Evolutionary conservation across 2,329 filamentous ascomycete genomes (phyloP).

Genomic region (Alternaria rosae): DNA sequence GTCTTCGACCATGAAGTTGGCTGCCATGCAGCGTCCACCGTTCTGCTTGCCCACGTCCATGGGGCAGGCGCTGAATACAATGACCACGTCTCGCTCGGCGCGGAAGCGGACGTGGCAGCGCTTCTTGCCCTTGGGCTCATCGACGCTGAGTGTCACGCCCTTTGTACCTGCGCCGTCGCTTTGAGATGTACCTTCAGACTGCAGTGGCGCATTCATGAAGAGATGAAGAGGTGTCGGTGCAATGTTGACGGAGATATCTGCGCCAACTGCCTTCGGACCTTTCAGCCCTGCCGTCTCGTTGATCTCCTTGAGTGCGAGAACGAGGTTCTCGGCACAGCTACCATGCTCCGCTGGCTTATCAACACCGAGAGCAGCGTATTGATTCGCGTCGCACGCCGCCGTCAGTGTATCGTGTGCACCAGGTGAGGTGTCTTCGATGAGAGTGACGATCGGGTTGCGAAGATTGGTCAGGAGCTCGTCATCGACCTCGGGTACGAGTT

Average conservation of each 20-base stretch:
- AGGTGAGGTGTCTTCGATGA: slow-evolving; percentile 55
- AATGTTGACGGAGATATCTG: slow-evolving; percentile 58
- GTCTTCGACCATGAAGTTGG: slow-evolving; percentile 50
- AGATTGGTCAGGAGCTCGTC: slow-evolving; percentile 56
- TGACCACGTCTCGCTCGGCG: slow-evolving; percentile 47
- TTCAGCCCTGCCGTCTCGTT: slow-evolving; percentile 57
- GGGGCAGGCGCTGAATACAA: slow-evolving; percentile 50
- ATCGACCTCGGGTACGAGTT: slow-evolving; percentile 52
- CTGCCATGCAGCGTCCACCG: slow-evolving; percentile 49
- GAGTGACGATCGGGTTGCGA: slow-evolving; percentile 55
- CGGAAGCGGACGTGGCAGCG: slow-evolving; percentile 44
- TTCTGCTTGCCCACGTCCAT: slow-evolving; percentile 49
- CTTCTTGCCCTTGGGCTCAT: slow-evolving; percentile 47
- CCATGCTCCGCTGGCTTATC: slow-evolving; percentile 57
- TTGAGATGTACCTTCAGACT: slow-evolving; percentile 18
- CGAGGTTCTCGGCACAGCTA: slow-evolving; percentile 58
- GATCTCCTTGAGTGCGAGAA: slow-evolving; percentile 57
- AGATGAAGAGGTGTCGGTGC: slow-evolving; percentile 57
- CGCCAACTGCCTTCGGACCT: slow-evolving; percentile 55
- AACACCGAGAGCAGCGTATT: slow-evolving; percentile 53
- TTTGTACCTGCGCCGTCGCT: slow-evolving; percentile 36
- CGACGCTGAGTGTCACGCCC: slow-evolving; percentile 37
- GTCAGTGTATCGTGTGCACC: slow-evolving; percentile 58
- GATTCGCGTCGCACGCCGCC: slow-evolving; percentile 56
- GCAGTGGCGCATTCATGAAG: slow-evolving; percentile 49